Evolutionary conservation across 2,329 filamentous ascomycete genomes (phyloP).

Genomic region (Cladosporium cucumerinum): DNA sequence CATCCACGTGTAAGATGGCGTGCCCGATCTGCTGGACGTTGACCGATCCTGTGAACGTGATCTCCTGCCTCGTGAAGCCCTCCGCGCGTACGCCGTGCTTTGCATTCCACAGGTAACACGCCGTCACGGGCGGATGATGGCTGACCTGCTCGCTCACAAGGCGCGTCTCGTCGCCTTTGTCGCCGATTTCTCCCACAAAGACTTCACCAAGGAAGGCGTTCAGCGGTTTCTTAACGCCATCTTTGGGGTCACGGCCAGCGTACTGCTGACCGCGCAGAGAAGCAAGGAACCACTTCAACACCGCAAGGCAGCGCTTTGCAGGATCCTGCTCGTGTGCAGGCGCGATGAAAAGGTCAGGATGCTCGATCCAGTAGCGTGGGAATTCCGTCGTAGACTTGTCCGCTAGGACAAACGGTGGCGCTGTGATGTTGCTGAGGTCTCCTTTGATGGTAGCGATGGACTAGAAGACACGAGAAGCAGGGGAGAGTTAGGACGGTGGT

Average conservation of each 20-base stretch:
- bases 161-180: slow-evolving; percentile 39
- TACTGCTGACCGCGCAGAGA: slow-evolving; percentile 49
- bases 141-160: slow-evolving; percentile 46
- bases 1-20: slow-evolving; percentile 43
- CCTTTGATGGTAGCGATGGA: slow-evolving; percentile 47
- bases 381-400: slow-evolving; percentile 46
- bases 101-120: slow-evolving; percentile 47
- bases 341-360: slow-evolving; percentile 45
- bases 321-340: slow-evolving; percentile 42
- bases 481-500: neutral
- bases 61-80: slow-evolving; percentile 47
- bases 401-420: slow-evolving; percentile 45
- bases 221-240: slow-evolving; percentile 50
- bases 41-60: slow-evolving; percentile 45
- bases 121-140: slow-evolving; percentile 48
- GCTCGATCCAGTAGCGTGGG: slow-evolving; percentile 47
- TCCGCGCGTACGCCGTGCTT: slow-evolving; percentile 43
- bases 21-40: slow-evolving; percentile 48
- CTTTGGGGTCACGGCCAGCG: slow-evolving; percentile 40
- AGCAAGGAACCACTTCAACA: slow-evolving; percentile 50
- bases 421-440: slow-evolving; percentile 47
- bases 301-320: slow-evolving; percentile 42
- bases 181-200: slow-evolving; percentile 41
- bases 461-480: slow-evolving; percentile 18
- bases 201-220: slow-evolving; percentile 51